Evolutionary conservation across 106 monocot species (phyloP).

Genomic region (Platanthera zijinensis): DNA sequence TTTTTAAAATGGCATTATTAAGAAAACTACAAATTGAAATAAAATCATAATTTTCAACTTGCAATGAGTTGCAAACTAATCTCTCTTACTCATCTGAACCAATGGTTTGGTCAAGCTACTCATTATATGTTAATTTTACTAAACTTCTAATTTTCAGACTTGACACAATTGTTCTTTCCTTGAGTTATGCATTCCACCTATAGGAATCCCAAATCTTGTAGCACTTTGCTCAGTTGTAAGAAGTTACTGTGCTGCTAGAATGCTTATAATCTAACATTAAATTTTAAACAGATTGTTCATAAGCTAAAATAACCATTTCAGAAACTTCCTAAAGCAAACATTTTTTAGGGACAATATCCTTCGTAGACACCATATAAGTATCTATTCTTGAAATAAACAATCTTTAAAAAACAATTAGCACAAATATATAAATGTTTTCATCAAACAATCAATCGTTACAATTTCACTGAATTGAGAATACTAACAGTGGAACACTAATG

Average conservation of each 20-base stretch:
- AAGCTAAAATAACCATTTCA: too few relatives aligned
- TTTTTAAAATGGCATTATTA: conserved; percentile 1
- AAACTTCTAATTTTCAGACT: conserved; percentile 2
- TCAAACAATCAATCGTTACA: not conserved
- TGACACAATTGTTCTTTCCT: not conserved
- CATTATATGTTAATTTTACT: not conserved
- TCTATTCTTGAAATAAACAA: not conserved
- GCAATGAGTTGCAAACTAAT: not conserved
- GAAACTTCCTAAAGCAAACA: not conserved
- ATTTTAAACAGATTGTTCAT: too few relatives aligned
- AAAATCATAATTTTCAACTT: not conserved
- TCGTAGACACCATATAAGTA: not conserved
- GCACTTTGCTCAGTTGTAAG: not conserved
- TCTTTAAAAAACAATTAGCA: not conserved
- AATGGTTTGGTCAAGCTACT: not conserved
- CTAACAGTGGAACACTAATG: not conserved
- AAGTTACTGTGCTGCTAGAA: not conserved
- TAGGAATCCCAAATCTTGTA: not conserved
- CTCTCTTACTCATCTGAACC: not conserved
- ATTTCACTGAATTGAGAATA: not conserved
- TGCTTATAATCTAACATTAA: not conserved
- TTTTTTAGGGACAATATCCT: not conserved
- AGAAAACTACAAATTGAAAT: not conserved
- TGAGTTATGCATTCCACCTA: not conserved
- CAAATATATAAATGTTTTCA: not conserved